Evolutionary conservation across 2,329 filamentous ascomycete genomes (phyloP).

Genomic region (Fusarium aywerte): DNA sequence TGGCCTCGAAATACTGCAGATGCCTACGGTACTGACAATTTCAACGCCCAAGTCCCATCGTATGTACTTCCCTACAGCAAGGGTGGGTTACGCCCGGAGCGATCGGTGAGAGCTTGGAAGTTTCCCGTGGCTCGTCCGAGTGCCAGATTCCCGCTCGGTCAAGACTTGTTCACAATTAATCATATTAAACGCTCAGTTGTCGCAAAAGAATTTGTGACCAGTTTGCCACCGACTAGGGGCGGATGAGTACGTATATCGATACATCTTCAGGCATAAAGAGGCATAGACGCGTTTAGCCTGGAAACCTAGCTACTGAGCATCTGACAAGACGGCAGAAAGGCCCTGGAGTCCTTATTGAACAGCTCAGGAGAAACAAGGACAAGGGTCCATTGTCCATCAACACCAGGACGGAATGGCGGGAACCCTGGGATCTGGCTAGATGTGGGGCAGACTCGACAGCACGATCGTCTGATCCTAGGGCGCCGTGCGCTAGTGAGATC

Average conservation of each 20-base stretch:
- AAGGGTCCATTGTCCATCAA: conserved; percentile 27
- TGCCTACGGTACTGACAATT: conserved; percentile 11
- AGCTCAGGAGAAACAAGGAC: conserved; percentile 37
- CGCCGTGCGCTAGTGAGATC: conserved; percentile 45
- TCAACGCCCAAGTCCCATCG: conserved; percentile 20
- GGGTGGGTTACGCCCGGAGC: conserved; percentile 40
- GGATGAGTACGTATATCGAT: not conserved
- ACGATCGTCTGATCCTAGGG: conserved; percentile 48
- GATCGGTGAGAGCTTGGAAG: conserved; percentile 42
- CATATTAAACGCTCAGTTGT: conserved; percentile 34
- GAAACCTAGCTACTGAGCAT: conserved; percentile 24
- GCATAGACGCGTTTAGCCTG: conserved; percentile 30
- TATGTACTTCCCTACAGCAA: conserved; percentile 9
- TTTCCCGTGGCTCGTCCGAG: conserved; percentile 30
- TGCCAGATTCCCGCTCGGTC: conserved; percentile 36
- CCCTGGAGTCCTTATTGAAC: conserved; percentile 11
- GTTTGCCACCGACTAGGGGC: conserved; percentile 27
- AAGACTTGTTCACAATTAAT: conserved; percentile 24
- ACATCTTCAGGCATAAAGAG: conserved; percentile 1
- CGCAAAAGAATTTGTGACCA: conserved; percentile 30
- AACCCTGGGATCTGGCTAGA: conserved; percentile 47
- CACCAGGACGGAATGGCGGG: conserved; percentile 41
- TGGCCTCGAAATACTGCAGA: conserved; percentile 32
- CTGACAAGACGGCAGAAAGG: conserved; percentile 15
- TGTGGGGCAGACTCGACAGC: conserved; percentile 43